phyloP scores from a whole-genome alignment of 1,284 basidiomycete genomes.

The Apiotrichum sp. region DNA sequence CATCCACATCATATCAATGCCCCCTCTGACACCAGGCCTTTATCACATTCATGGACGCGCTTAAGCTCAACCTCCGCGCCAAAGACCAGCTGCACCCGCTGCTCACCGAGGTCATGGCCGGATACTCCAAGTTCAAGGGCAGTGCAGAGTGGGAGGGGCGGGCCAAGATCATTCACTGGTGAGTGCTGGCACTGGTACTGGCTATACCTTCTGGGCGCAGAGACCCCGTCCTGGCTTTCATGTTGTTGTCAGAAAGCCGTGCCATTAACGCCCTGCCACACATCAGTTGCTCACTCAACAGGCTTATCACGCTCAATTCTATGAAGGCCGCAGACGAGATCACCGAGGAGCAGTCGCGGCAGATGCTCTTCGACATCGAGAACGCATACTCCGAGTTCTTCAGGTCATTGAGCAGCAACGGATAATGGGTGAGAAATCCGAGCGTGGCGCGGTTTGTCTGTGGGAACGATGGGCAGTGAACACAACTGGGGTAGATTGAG shows the following conservation, averaged over 20 bases:
- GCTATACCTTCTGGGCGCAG: neutral
- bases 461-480: no score
- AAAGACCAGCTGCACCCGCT: conserved; percentile 97
- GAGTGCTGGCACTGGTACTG: conserved; percentile 26
- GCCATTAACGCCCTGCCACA: no score
- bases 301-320: conserved; percentile 91
- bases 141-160: conserved; percentile 92
- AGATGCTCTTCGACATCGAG: conserved; percentile 95
- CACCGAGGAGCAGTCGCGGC: conserved; percentile 83
- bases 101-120: conserved; percentile 85
- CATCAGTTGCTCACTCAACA: conserved; percentile 41
- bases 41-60: conserved; percentile 97
- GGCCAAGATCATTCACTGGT: conserved; percentile 90
- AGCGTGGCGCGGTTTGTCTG: no score
- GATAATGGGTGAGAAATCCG: neutral
- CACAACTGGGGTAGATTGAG: no score
- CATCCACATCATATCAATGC: no score
- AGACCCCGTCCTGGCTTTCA: neutral
- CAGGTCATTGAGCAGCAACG: conserved; percentile 56
- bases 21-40: conserved; percentile 84
- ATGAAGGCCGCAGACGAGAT: conserved; percentile 98
- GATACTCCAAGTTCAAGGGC: conserved; percentile 85
- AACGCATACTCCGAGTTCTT: conserved; percentile 96
- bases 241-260: no score
- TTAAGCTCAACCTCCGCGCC: conserved; percentile 83